Base-by-base conservation (phyloP, 139 green algal species). In the Chlamydomonas incerta region DNA sequence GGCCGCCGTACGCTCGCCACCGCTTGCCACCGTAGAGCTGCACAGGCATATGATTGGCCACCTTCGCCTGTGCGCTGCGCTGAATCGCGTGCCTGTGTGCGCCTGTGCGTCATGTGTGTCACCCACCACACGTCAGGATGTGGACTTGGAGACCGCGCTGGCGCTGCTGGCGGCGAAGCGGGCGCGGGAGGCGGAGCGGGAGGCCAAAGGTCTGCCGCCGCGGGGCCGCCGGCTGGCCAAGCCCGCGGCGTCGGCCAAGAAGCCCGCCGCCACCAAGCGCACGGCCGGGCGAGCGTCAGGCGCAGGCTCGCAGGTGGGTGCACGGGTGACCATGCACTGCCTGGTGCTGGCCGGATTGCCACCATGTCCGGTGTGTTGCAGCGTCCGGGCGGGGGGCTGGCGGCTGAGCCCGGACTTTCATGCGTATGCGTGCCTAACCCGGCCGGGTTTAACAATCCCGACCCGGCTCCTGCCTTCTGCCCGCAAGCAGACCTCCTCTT, bases 141-240 rank as follows among this genome's bases (percentile, higher is more conserved):
- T 93, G 34, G 81, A 79, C 13, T 76, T 92, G 47, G 87, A 82
- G 29, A 28, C 65, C 10, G 90, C 90, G 14, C 31, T 93, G 57
- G 29, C 66, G 47, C 47, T 88, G 65, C 31, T 90, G 62, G 71
- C 65, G 2, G 86, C 80, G 29, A 87, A 83, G 74, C 67, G 81
- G 34, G 81, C 81, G 14, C 83, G 75, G 6, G 69, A 87, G 31
- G 80, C 67, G 33, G 88, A 47, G n/a, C 6, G 68, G 5, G 75
- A 41, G 31, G 74, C 67, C 33, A 57, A 47, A 37, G 75, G 62
- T 1, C 41, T 80, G 74, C 41, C 66, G 41, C 67, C 74, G 26
- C 41, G n/a, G 31, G 23, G 21, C 57, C 33, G 33, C 0, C 28
- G 55, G 8, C 13, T 2, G 31, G 46, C 47, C 72, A 80, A 80